A percentile compares a stretch with the other conserved stretches of the same genome.
Conservation (phyloP, 2,329 filamentous ascomycete species). For the Lachnellula suecica region DNA sequence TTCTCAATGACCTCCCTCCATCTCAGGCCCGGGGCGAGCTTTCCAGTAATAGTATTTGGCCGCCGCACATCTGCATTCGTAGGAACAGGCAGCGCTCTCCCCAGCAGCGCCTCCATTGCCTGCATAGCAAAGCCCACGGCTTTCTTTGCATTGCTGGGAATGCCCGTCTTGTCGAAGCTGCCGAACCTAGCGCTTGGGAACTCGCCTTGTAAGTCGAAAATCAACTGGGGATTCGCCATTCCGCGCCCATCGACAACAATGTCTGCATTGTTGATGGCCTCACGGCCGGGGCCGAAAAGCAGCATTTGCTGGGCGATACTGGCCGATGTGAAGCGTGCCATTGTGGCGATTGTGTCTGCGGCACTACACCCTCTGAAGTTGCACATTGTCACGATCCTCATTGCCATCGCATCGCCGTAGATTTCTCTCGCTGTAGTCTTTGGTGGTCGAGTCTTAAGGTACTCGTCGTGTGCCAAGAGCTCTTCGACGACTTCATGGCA, state of each 20-base stretch:
- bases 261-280: slow-evolving; percentile 30
- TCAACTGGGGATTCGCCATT: slow-evolving; percentile 29
- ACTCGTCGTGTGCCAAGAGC: slow-evolving; percentile 28
- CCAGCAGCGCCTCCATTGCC: slow-evolving; percentile 34
- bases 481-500: slow-evolving; percentile 32
- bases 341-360: slow-evolving; percentile 31
- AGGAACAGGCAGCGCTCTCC: slow-evolving; percentile 31
- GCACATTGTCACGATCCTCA: slow-evolving; percentile 30
- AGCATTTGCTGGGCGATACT: slow-evolving; percentile 33
- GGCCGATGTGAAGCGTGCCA: slow-evolving; percentile 33
- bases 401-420: slow-evolving; percentile 31
- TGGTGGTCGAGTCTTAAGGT: slow-evolving; percentile 27
- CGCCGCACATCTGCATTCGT: slow-evolving; percentile 32
- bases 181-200: slow-evolving; percentile 30
- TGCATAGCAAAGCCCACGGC: slow-evolving; percentile 36
- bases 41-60: slow-evolving; percentile 34
- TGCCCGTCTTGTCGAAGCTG: slow-evolving; percentile 32
- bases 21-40: slow-evolving; percentile 30
- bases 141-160: slow-evolving; percentile 34
- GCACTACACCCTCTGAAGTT: slow-evolving; percentile 25
- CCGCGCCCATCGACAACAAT: slow-evolving; percentile 32
- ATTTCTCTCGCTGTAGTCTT: slow-evolving; percentile 34
- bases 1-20: slow-evolving; percentile 35
- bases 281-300: slow-evolving; percentile 29
- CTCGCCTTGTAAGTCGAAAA: slow-evolving; percentile 30